Evolutionary conservation across 768 basidiomycete genomes (phyloP).

Genomic region (Amylocystis lapponica): DNA sequence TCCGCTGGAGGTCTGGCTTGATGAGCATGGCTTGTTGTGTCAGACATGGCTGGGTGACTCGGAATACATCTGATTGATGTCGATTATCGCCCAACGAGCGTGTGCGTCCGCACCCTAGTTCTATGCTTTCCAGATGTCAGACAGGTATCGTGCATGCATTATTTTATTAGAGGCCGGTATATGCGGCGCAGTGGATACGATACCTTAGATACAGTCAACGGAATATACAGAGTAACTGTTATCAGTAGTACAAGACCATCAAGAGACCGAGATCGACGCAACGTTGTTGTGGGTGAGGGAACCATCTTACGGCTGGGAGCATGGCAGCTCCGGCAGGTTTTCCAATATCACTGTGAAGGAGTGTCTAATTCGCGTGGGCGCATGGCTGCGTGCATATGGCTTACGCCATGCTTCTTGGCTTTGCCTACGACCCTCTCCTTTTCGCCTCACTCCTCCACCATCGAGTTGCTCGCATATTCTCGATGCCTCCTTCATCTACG

Average conservation of each 20-base stretch:
- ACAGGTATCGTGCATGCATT: too few relatives aligned
- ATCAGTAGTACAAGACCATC: not conserved
- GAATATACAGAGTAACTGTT: too few relatives aligned
- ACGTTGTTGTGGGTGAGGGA: slow-evolving; percentile 3
- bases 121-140: too few relatives aligned
- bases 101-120: too few relatives aligned
- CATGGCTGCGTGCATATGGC: slow-evolving; percentile 11
- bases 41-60: not conserved
- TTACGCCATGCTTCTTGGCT: slow-evolving; percentile 9
- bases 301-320: slow-evolving; percentile 4
- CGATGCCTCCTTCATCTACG: too few relatives aligned
- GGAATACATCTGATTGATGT: not conserved
- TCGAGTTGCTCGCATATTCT: too few relatives aligned
- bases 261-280: not conserved
- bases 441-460: slow-evolving; percentile 3
- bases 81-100: not conserved
- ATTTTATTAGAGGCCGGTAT: too few relatives aligned
- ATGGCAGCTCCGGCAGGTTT: slow-evolving; percentile 10
- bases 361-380: slow-evolving; percentile 20
- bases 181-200: too few relatives aligned
- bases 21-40: not conserved
- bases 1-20: too few relatives aligned
- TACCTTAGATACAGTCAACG: too few relatives aligned
- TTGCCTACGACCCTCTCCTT: slow-evolving; percentile 13
- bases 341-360: slow-evolving; percentile 19